Conservation (phyloP, 495 filamentous ascomycete species). For the Penicillium coprophilum region DNA sequence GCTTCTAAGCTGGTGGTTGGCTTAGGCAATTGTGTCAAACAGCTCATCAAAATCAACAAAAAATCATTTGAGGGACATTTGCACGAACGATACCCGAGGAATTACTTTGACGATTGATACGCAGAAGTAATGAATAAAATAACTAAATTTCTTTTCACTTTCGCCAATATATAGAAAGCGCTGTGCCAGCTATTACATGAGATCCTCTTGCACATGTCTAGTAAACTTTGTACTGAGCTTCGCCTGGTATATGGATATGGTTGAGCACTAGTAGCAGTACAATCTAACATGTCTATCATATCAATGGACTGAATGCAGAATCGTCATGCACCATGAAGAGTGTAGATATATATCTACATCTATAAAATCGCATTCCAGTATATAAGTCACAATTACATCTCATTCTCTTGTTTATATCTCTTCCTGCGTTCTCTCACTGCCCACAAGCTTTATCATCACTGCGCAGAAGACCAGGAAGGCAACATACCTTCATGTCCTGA, state of each 20-base stretch:
- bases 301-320: background rate
- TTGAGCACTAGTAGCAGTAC: background rate
- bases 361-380: background rate
- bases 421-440: background rate
- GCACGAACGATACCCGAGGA: conserved; percentile 30
- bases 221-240: background rate
- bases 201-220: background rate
- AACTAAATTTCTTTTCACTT: background rate
- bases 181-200: background rate
- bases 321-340: background rate
- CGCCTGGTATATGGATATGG: background rate
- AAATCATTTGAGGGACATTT: conserved; percentile 6
- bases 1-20: conserved; percentile 41
- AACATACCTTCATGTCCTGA: background rate
- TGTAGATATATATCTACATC: background rate
- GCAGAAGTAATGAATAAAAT: conserved; percentile 17
- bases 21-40: conserved; percentile 5
- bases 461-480: background rate
- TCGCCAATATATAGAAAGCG: background rate
- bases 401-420: background rate
- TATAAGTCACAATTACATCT: background rate
- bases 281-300: background rate
- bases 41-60: conserved; percentile 3
- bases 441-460: background rate
- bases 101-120: conserved; percentile 24